phyloP scores from a whole-genome alignment of 805 yeast species.

The Spathaspora gorwiae region DNA sequence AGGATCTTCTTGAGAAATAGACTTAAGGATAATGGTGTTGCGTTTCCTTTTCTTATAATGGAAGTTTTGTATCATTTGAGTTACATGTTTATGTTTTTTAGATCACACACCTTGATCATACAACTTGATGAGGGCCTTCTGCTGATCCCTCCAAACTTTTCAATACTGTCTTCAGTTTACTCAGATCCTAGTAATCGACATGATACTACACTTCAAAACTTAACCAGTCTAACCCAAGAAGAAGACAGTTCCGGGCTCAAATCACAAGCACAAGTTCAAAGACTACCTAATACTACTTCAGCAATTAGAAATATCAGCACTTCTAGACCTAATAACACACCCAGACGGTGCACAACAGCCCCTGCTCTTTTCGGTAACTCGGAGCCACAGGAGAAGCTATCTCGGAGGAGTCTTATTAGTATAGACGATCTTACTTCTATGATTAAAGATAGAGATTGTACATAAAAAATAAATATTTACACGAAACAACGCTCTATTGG shows the following conservation, averaged over 20 bases:
- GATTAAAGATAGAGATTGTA: too few species aligned
- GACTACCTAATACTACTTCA: neutral
- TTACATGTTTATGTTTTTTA: neutral
- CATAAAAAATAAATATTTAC: too few species aligned
- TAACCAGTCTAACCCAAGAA: neutral
- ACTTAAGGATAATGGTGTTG: neutral
- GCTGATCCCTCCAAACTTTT: neutral
- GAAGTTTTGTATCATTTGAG: neutral
- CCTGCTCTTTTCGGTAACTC: neutral
- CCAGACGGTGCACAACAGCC: neutral
- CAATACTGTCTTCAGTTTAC: slow-evolving; percentile 2
- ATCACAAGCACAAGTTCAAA: too few species aligned
- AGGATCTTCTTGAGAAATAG: neutral
- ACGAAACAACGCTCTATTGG: too few species aligned
- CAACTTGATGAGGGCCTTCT: neutral
- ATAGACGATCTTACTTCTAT: too few species aligned
- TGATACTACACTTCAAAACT: neutral
- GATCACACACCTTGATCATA: neutral
- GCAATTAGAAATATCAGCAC: neutral
- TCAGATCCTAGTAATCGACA: neutral
- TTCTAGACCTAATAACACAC: neutral
- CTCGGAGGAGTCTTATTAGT: too few species aligned
- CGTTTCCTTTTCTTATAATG: neutral
- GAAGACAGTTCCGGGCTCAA: too few species aligned
- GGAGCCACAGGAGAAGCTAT: neutral